A percentile compares a stretch with the other conserved stretches of the same genome.
Evolutionary conservation across 2,329 filamentous ascomycete species (phyloP).

Genomic region (Plenodomus lindquistii): DNA sequence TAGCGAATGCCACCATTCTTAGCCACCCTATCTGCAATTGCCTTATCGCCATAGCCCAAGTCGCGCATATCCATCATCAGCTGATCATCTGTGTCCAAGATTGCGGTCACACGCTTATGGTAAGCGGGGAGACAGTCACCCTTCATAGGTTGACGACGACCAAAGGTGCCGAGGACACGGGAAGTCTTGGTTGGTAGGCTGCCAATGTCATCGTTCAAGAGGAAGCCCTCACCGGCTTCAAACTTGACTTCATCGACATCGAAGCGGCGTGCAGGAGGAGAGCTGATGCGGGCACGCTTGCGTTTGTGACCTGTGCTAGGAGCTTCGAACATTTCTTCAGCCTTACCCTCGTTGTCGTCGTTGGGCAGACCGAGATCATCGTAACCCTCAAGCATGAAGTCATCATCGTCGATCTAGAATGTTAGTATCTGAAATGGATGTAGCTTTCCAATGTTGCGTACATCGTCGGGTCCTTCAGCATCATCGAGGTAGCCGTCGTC

Average conservation of each 20-base stretch:
- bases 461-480: slow-evolving; percentile 6
- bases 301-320: slow-evolving; percentile 13
- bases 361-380: slow-evolving; percentile 9
- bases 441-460: not conserved
- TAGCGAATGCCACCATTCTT: slow-evolving; percentile 50
- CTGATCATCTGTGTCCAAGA: slow-evolving; percentile 54
- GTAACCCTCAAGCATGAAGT: slow-evolving; percentile 23
- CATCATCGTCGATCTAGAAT: slow-evolving; percentile 7
- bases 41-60: slow-evolving; percentile 48
- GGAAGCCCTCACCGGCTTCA: slow-evolving; percentile 19
- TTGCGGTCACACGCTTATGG: slow-evolving; percentile 47
- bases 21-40: slow-evolving; percentile 49
- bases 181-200: slow-evolving; percentile 10
- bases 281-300: slow-evolving; percentile 14
- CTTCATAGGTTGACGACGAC: slow-evolving; percentile 22
- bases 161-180: slow-evolving; percentile 27
- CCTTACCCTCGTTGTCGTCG: slow-evolving; percentile 8
- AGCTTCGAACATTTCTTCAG: slow-evolving; percentile 9
- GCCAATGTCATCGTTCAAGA: slow-evolving; percentile 23
- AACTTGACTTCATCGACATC: slow-evolving; percentile 2
- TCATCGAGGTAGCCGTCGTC: slow-evolving; percentile 10
- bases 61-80: slow-evolving; percentile 51
- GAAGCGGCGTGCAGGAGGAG: slow-evolving; percentile 3
- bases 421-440: slow-evolving; percentile 6
- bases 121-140: slow-evolving; percentile 46